phyloP scores from a whole-genome alignment of 805 yeast genomes.

The Lachancea mirantina region DNA sequence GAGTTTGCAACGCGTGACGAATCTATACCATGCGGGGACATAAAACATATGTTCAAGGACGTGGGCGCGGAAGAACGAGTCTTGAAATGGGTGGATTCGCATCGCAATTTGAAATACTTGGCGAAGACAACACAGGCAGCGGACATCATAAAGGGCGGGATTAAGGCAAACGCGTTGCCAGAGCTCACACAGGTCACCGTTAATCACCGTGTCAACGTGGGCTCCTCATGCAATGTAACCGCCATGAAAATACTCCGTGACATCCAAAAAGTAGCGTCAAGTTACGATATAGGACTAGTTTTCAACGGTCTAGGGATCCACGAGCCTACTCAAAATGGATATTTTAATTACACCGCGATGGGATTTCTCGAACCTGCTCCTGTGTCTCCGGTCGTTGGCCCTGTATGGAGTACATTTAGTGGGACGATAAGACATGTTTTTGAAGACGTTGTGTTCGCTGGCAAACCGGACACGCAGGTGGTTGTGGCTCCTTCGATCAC shows the following conservation, averaged over 20 bases:
- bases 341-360: conserved; percentile 19
- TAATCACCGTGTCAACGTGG: conserved; percentile 61
- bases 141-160: conserved; percentile 64
- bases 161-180: conserved; percentile 71
- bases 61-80: conserved; percentile 7
- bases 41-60: conserved; percentile 25
- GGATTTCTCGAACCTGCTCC: conserved; percentile 37
- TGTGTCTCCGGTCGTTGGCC: conserved; percentile 30
- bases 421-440: conserved; percentile 51
- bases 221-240: conserved; percentile 41
- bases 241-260: conserved; percentile 33
- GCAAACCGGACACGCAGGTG: conserved; percentile 18
- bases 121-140: conserved; percentile 61
- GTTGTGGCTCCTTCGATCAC: conserved; percentile 43
- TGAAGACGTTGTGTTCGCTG: conserved; percentile 39
- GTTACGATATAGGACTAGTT: conserved; percentile 42
- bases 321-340: conserved; percentile 26
- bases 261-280: conserved; percentile 38
- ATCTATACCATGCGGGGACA: conserved; percentile 16
- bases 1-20: conserved; percentile 39
- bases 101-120: conserved; percentile 30
- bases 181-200: conserved; percentile 48
- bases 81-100: conserved; percentile 3
- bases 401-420: conserved; percentile 38
- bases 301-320: conserved; percentile 19